Conservation (phyloP, 2,329 filamentous ascomycete species). For the Fusarium dlaminii region DNA sequence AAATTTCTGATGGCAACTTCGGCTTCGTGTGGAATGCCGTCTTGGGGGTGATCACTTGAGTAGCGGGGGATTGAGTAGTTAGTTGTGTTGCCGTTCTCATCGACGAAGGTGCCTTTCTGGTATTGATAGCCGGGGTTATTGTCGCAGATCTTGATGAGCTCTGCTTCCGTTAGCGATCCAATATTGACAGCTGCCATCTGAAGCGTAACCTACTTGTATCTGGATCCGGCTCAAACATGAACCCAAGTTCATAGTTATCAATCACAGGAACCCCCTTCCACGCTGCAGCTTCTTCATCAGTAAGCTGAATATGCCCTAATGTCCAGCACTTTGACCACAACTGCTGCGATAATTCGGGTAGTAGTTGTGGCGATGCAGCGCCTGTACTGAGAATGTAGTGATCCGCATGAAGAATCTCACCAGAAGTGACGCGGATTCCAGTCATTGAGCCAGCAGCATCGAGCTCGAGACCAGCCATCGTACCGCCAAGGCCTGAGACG, state of each 20-base stretch:
- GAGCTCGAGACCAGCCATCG: neutral
- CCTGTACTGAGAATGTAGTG: constrained; percentile 4
- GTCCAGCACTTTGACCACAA: constrained; percentile 6
- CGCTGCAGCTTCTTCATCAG: neutral
- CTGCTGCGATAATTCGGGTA: neutral
- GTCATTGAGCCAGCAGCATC: neutral
- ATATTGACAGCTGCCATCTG: fast-evolving
- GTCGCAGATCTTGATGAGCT: constrained; percentile 7
- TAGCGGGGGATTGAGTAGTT: neutral
- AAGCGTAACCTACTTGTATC: neutral
- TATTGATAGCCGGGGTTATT: constrained; percentile 3
- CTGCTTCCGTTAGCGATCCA: neutral
- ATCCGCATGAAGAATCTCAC: neutral
- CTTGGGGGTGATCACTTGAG: neutral
- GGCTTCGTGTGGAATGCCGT: neutral
- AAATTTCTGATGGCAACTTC: neutral
- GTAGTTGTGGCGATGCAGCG: neutral
- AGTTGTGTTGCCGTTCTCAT: neutral
- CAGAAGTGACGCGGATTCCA: neutral
- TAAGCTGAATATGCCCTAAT: neutral
- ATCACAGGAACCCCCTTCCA: neutral
- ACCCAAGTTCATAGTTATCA: constrained; percentile 8
- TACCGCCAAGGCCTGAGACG: neutral
- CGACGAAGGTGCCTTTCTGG: neutral
- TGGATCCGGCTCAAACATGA: constrained; percentile 8